Evolutionary conservation across 139 green algal species (phyloP).

Genomic region (Volvox reticuliferus): DNA sequence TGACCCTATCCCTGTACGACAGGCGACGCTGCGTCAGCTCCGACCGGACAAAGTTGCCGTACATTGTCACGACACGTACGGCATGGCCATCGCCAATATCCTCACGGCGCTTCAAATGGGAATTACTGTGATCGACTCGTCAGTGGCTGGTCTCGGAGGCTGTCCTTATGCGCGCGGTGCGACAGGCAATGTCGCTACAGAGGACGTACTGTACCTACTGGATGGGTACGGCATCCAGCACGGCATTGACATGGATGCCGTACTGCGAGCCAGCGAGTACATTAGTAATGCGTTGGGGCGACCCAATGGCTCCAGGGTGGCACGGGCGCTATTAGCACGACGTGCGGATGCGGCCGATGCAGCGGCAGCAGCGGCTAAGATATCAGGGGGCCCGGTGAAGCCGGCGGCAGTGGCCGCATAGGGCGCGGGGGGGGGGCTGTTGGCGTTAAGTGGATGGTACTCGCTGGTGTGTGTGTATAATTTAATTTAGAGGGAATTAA

Average conservation of each 20-base stretch:
- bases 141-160: slow-evolving; percentile 89
- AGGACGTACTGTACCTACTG: slow-evolving; percentile 96
- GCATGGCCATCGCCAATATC: slow-evolving; percentile 93
- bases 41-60: slow-evolving; percentile 77
- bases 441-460: too few relatives aligned
- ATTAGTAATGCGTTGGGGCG: slow-evolving; percentile 74
- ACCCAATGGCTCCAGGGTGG: slow-evolving; percentile 58
- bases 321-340: slow-evolving; percentile 52
- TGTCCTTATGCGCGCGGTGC: slow-evolving; percentile 94
- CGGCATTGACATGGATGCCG: slow-evolving; percentile 80
- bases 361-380: not conserved
- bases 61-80: slow-evolving; percentile 97
- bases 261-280: slow-evolving; percentile 80
- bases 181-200: slow-evolving; percentile 94
- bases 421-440: too few relatives aligned
- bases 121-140: slow-evolving; percentile 70
- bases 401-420: not conserved
- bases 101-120: slow-evolving; percentile 84
- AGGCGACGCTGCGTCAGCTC: slow-evolving; percentile 60
- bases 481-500: too few relatives aligned
- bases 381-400: too few relatives aligned
- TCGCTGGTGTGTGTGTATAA: too few relatives aligned
- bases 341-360: not conserved
- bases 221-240: slow-evolving; percentile 86
- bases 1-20: not conserved